Evolutionary conservation across 768 basidiomycete genomes (phyloP).

Genomic region (Boletales sp.): DNA sequence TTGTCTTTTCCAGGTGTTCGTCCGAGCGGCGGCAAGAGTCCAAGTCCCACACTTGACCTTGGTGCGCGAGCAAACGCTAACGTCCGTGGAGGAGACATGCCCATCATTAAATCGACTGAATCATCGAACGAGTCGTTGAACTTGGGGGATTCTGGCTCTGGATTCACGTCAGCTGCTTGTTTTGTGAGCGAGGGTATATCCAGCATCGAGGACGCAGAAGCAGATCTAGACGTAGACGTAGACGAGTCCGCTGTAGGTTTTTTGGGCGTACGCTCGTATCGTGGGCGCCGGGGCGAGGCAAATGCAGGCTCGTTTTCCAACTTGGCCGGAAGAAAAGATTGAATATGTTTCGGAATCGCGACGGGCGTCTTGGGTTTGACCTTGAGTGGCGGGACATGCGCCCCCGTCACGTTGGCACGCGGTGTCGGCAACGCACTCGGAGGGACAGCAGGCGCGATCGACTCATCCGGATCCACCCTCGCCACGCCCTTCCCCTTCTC

Average conservation of each 20-base stretch:
- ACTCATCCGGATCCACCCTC: constrained; percentile 46
- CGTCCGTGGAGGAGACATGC: constrained; percentile 53
- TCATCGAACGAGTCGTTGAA: constrained; percentile 37
- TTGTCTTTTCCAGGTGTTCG: constrained; percentile 66
- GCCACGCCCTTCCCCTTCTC: constrained; percentile 45
- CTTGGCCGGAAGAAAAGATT: constrained; percentile 63
- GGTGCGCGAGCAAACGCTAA: constrained; percentile 47
- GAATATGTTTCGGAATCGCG: constrained; percentile 44
- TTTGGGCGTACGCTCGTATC: constrained; percentile 27
- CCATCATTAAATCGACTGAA: constrained; percentile 36
- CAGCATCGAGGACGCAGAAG: constrained; percentile 28
- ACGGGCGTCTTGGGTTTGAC: constrained; percentile 58
- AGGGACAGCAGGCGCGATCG: constrained; percentile 38
- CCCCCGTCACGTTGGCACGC: constrained; percentile 32
- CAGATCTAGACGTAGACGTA: constrained; percentile 32
- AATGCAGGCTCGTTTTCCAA: constrained; percentile 60
- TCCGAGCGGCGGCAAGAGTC: constrained; percentile 38
- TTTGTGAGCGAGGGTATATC: constrained; percentile 52
- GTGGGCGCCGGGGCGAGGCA: constrained; percentile 35
- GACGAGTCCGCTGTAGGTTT: constrained; percentile 16
- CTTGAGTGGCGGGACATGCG: constrained; percentile 48
- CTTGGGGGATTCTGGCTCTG: constrained; percentile 35
- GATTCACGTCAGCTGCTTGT: constrained; percentile 35
- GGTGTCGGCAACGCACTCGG: constrained; percentile 30
- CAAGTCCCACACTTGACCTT: constrained; percentile 30